Conservation (phyloP, 83 land plant species). For the Larix sibirica region DNA sequence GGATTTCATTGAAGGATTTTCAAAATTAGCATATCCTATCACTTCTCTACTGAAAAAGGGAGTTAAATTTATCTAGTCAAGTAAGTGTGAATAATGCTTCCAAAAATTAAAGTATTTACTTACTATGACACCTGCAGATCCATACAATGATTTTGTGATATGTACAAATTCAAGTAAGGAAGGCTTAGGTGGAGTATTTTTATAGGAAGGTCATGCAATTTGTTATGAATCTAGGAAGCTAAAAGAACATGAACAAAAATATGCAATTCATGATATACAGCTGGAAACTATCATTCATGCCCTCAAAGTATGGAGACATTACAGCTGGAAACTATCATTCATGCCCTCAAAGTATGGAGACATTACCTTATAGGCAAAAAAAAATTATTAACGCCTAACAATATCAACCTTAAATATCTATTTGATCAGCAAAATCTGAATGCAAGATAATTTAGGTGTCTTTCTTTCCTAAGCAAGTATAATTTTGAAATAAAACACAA, state of each 20-base stretch:
- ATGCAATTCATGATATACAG: background rate
- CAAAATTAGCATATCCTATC: no score
- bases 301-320: background rate
- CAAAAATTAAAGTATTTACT: no score
- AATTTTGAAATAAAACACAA: no score
- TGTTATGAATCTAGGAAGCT: background rate
- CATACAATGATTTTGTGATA: background rate
- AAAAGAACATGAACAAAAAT: background rate
- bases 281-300: background rate
- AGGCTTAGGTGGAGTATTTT: background rate
- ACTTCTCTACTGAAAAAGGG: no score
- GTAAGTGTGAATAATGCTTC: background rate
- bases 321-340: background rate
- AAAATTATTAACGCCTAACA: no score
- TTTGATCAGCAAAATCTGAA: no score
- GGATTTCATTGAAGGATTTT: no score
- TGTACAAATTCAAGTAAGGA: background rate
- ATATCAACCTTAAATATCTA: no score
- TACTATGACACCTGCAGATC: background rate
- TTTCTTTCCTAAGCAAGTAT: no score
- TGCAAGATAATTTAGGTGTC: no score
- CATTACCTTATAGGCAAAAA: background rate
- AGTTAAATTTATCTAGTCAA: background rate
- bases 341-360: background rate
- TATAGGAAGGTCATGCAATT: background rate